phyloP scores from a whole-genome alignment of 441 rosid genomes.

The Capsella rubella region DNA sequence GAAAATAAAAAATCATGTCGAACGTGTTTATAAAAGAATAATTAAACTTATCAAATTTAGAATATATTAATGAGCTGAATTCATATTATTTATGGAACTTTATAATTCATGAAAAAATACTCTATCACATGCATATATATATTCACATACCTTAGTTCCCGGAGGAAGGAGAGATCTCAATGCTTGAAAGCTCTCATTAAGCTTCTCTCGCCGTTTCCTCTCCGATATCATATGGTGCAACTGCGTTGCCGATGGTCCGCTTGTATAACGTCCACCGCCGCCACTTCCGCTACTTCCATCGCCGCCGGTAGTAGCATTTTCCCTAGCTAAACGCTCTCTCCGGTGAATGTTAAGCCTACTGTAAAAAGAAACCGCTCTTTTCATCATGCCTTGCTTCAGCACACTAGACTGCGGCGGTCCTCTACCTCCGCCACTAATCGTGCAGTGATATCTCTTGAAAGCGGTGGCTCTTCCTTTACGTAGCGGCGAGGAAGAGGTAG shows the following conservation, averaged over 20 bases:
- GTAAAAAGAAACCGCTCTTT: conserved; percentile 57
- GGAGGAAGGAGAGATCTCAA: conserved; percentile 79
- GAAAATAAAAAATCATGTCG: not conserved
- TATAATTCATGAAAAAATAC: not conserved
- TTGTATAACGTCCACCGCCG: not conserved
- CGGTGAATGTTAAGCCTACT: conserved; percentile 44
- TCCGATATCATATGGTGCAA: conserved; percentile 86
- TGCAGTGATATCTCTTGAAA: conserved; percentile 38
- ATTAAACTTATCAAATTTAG: not conserved
- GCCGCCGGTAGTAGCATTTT: conserved; percentile 9
- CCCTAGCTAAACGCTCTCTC: conserved; percentile 49
- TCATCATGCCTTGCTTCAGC: conserved; percentile 51
- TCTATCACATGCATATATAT: not conserved
- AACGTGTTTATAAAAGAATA: not conserved
- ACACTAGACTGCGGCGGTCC: not conserved
- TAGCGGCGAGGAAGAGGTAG: conserved; percentile 50
- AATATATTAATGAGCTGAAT: not conserved
- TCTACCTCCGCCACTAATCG: not conserved
- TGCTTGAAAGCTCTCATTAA: conserved; percentile 74
- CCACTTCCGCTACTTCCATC: conserved; percentile 19
- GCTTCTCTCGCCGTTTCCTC: conserved; percentile 83
- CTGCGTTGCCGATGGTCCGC: conserved; percentile 54
- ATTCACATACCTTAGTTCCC: conserved; percentile 64
- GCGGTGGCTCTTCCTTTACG: conserved; percentile 42
- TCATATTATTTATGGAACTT: not conserved